phyloP scores from a whole-genome alignment of 192 early-diverging fungal species.

The Pilaira anomala region DNA sequence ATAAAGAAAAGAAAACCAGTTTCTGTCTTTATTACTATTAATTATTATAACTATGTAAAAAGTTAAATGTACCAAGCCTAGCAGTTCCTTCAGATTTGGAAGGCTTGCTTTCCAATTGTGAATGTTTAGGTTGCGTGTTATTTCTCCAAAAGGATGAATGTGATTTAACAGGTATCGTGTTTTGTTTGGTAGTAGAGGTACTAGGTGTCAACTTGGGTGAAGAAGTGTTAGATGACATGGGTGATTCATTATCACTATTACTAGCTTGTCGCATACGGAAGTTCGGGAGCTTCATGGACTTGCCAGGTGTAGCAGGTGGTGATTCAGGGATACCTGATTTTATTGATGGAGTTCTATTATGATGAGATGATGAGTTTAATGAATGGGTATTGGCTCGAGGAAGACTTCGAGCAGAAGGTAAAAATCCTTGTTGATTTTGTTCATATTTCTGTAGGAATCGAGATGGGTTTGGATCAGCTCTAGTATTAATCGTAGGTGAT shows the following conservation, averaged over 20 bases:
- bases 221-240: neutral
- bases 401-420: neutral
- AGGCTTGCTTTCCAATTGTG: neutral
- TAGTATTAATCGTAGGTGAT: neutral
- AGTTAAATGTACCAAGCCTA: neutral
- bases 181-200: neutral
- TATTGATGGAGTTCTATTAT: slow-evolving; percentile 1
- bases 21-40: neutral
- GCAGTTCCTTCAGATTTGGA: slow-evolving; percentile 7
- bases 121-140: neutral
- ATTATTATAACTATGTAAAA: neutral
- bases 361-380: neutral
- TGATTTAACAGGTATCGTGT: neutral
- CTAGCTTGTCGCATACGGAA: neutral
- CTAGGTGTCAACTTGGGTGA: neutral
- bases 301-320: neutral
- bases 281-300: slow-evolving; percentile 3
- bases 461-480: neutral
- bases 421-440: neutral
- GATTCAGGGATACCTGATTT: neutral
- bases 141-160: slow-evolving; percentile 9
- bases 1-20: neutral
- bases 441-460: slow-evolving; percentile 2
- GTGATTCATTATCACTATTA: neutral
- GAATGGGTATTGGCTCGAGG: neutral